Evolutionary conservation across 257 asterid species (phyloP).

Genomic region (Parsonsia alboflavescens): DNA sequence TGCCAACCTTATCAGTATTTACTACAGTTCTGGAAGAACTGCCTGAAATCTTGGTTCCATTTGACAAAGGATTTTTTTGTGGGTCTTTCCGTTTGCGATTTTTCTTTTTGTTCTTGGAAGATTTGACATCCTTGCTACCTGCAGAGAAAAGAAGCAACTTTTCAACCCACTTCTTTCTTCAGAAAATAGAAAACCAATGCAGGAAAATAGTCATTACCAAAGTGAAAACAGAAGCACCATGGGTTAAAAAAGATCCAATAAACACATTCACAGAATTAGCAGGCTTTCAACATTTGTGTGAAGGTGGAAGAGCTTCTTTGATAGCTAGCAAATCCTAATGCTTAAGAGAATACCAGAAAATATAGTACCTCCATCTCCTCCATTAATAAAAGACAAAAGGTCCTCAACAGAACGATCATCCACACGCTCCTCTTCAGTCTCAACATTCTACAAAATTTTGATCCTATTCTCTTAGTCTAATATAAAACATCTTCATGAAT

Average conservation of each 20-base stretch:
- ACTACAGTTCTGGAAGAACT: slow-evolving; percentile 40
- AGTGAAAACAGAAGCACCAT: not conserved
- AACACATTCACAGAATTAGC: not conserved
- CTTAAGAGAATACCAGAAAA: not conserved
- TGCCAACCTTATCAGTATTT: slow-evolving; percentile 50
- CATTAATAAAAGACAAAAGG: slow-evolving; percentile 81
- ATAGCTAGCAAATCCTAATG: not conserved
- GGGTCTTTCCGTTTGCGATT: slow-evolving; percentile 83
- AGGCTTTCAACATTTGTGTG: not conserved
- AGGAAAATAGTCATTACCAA: not conserved
- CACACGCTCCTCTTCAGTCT: slow-evolving; percentile 71
- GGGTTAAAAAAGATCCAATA: not conserved
- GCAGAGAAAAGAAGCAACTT: slow-evolving; percentile 25
- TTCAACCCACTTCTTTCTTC: not conserved
- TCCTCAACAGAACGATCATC: slow-evolving; percentile 96
- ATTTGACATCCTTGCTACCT: slow-evolving; percentile 54
- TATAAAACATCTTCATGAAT: slow-evolving; percentile 16
- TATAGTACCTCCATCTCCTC: slow-evolving; percentile 49
- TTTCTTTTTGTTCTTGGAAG: slow-evolving; percentile 76
- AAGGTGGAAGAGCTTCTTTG: slow-evolving; percentile 2
- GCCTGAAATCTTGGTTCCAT: slow-evolving; percentile 41
- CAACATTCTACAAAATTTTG: slow-evolving; percentile 47
- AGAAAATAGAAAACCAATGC: not conserved
- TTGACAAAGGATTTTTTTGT: slow-evolving; percentile 45
- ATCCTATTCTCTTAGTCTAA: slow-evolving; percentile 25